Base-by-base conservation (phyloP, 352 stramenopile genomes). In the Globisporangium nunn region DNA sequence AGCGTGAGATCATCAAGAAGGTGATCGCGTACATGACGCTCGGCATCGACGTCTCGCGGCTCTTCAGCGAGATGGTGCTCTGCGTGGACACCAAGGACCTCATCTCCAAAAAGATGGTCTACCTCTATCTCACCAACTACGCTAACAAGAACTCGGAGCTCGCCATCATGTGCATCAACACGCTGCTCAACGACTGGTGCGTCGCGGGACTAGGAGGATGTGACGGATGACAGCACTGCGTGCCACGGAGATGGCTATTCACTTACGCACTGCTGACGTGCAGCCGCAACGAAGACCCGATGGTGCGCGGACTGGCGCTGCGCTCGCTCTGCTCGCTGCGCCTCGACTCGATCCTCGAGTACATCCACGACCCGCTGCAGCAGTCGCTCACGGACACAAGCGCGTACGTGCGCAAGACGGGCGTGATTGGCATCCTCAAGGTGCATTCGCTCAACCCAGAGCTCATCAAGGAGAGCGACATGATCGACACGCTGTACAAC, bases 71-170 rank as follows among this genome's bases (percentile, higher is more conserved):
- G 78, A 99, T 99, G 95, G 97, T 99, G 69, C 81, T 99, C 62
- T 95, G 81, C 65, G 88, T 93, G 47, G 95, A 98, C 68, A 99
- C 96, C 14, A 92, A 96, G 51, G 97, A 99, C 81, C 85, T 99
- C 12, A 98, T 99, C 52, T 95, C 98, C 33, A 99, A 99, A 81
- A 99, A 99, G 71, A 99, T 99, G 96, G 95, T 99, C 18, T 99
- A 99, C 66, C 81, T 99, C n/a, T 99, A 99, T 71, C 77, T 99
- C 29, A 98, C 94, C 67, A 99, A 98, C 69, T 99, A 99, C 77
- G 97, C 97, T 6, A 85, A 97, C 59, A 96, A 96, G 61, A 98
- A 99, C 75, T 97, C 96, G 39, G 97, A 99, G 56, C 78, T 99
- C 57, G 97, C 97, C 40, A 98, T 99, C 70, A 98, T 99, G 91